phyloP scores from a whole-genome alignment of 1,139 yeast species.

The Candida sp. region DNA sequence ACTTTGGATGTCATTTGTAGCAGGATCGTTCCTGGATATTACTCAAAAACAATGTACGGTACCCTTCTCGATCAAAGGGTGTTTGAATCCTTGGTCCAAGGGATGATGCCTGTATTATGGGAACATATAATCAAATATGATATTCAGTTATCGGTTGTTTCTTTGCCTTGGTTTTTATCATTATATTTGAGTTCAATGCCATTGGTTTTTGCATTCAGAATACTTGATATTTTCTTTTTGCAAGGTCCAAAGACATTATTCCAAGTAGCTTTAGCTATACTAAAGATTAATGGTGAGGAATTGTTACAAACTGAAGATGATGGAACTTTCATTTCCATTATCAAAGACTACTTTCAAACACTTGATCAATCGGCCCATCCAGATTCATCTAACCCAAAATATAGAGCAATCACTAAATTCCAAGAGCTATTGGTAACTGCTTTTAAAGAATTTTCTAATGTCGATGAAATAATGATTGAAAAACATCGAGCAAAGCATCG shows the following conservation, averaged over 20 bases:
- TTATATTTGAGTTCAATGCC: slow-evolving; percentile 94
- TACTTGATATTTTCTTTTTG: slow-evolving; percentile 85
- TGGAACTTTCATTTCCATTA: slow-evolving; percentile 82
- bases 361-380: slow-evolving; percentile 84
- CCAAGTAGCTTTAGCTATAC: slow-evolving; percentile 88
- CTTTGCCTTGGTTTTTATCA: slow-evolving; percentile 95
- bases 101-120: slow-evolving; percentile 87
- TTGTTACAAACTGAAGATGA: slow-evolving; percentile 82
- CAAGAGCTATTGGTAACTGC: slow-evolving; percentile 91
- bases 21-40: slow-evolving; percentile 87
- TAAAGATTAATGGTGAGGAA: slow-evolving; percentile 84
- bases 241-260: slow-evolving; percentile 90
- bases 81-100: slow-evolving; percentile 84
- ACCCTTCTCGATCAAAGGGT: slow-evolving; percentile 92
- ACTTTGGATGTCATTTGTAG: slow-evolving; percentile 81
- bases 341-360: slow-evolving; percentile 77
- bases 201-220: slow-evolving; percentile 85
- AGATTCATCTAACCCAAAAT: slow-evolving; percentile 59
- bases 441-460: slow-evolving; percentile 80
- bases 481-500: slow-evolving; percentile 71
- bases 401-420: slow-evolving; percentile 72
- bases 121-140: slow-evolving; percentile 76
- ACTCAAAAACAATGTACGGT: slow-evolving; percentile 97
- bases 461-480: slow-evolving; percentile 71
- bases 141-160: slow-evolving; percentile 91